These are phyloP conservation scores for Casuarina equisetifolia DNA, from an alignment of 306 rosid species.

Conservation along the genomic window DNA sequence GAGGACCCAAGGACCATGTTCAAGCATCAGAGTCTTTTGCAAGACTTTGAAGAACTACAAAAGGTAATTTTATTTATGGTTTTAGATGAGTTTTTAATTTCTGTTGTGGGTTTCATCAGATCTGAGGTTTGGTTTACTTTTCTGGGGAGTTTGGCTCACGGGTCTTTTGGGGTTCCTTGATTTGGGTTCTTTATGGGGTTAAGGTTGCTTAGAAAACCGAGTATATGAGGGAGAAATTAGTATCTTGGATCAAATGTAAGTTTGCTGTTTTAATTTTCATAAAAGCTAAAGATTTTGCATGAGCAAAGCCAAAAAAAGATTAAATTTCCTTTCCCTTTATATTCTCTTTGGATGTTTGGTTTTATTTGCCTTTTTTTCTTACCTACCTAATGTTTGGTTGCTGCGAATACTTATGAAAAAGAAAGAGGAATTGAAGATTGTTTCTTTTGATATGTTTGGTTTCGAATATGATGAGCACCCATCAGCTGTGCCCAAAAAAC, in stretches of 20 bases:
- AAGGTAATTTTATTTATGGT: slow-evolving; percentile 46
- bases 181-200: slow-evolving; percentile 23
- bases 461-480: neutral
- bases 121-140: slow-evolving; percentile 42
- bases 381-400: neutral
- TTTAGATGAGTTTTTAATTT: slow-evolving; percentile 19
- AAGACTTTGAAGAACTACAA: slow-evolving; percentile 72
- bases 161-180: slow-evolving; percentile 7
- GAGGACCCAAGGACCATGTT: slow-evolving; percentile 56
- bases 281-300: slow-evolving; percentile 6
- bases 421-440: neutral
- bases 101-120: slow-evolving; percentile 36
- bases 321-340: neutral
- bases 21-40: slow-evolving; percentile 84
- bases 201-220: slow-evolving; percentile 9
- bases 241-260: slow-evolving; percentile 24
- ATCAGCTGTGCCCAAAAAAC: neutral
- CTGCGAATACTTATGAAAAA: neutral
- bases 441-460: neutral
- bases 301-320: neutral
- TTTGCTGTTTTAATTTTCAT: neutral
- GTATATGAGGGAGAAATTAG: slow-evolving; percentile 1
- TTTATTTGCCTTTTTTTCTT: neutral
- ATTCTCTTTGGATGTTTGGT: neutral
- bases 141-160: slow-evolving; percentile 13